phyloP scores from a whole-genome alignment of 169 alveolate genomes.

The Plasmodium reichenowi region DNA sequence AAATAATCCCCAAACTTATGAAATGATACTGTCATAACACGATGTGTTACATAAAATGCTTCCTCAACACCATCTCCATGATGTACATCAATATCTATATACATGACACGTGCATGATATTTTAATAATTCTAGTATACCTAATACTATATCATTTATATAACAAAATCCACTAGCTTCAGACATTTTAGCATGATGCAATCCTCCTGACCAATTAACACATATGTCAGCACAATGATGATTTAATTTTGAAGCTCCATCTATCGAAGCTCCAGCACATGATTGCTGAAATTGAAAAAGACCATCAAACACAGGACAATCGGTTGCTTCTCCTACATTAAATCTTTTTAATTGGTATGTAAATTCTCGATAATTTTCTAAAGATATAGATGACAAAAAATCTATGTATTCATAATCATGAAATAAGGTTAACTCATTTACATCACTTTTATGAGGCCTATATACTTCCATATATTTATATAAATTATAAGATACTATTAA shows the following conservation, averaged over 20 bases:
- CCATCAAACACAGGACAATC: conserved; percentile 99
- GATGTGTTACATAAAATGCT: conserved; percentile 97
- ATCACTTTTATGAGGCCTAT: conserved; percentile 96
- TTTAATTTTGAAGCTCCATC: conserved; percentile 96
- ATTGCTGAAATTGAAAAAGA: conserved; percentile 95
- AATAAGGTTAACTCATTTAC: conserved; percentile 95
- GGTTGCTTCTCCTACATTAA: conserved; percentile 95
- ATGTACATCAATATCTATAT: conserved; percentile 98
- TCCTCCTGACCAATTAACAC: conserved; percentile 99
- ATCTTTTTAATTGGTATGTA: conserved; percentile 90
- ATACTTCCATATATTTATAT: conserved; percentile 96
- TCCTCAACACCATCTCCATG: conserved; percentile 99
- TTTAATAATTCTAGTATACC: conserved; percentile 97
- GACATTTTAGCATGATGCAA: conserved; percentile 97
- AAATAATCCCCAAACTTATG: conserved; percentile 99
- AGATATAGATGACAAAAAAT: conserved; percentile 89
- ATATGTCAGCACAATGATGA: conserved; percentile 95
- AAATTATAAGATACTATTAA: conserved; percentile 96
- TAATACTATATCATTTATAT: conserved; percentile 98
- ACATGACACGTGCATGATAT: conserved; percentile 98
- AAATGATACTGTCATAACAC: conserved; percentile 98
- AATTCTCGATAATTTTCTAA: conserved; percentile 90
- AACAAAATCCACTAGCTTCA: conserved; percentile 99
- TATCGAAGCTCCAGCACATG: conserved; percentile 98
- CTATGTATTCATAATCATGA: conserved; percentile 96